These are phyloP conservation scores for Leccinum fuscescens DNA, from an alignment of 1,284 basidiomycete species.

Conservation along the genomic window DNA sequence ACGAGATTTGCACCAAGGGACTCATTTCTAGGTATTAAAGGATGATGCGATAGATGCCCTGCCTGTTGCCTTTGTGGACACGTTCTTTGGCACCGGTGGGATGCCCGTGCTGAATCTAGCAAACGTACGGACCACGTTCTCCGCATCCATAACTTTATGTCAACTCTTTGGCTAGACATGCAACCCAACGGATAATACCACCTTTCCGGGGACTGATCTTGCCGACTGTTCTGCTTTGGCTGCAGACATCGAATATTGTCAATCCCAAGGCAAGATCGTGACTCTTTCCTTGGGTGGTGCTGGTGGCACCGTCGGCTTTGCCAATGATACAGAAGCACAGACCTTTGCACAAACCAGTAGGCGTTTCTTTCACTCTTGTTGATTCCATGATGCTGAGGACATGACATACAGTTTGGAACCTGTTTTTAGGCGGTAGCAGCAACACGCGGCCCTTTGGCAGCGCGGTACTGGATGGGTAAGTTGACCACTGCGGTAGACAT, in stretches of 20 bases:
- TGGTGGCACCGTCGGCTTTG: constrained; percentile 53
- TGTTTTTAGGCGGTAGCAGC: constrained; percentile 55
- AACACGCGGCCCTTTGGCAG: constrained; percentile 57
- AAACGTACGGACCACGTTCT: constrained; percentile 42
- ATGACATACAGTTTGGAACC: constrained; percentile 48
- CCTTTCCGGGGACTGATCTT: constrained; percentile 56
- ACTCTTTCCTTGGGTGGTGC: constrained; percentile 66
- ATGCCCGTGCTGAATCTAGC: constrained; percentile 61
- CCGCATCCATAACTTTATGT: not conserved
- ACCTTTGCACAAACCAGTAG: constrained; percentile 49
- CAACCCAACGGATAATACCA: constrained; percentile 41
- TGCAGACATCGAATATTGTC: constrained; percentile 58
- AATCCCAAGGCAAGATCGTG: constrained; percentile 63
- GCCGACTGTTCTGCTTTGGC: constrained; percentile 44
- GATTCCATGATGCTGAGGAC: constrained; percentile 3
- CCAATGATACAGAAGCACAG: constrained; percentile 49
- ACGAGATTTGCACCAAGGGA: constrained; percentile 25
- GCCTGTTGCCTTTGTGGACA: constrained; percentile 59
- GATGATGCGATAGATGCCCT: constrained; percentile 38
- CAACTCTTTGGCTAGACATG: constrained; percentile 34
- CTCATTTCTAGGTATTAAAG: constrained; percentile 44
- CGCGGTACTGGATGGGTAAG: constrained; percentile 64
- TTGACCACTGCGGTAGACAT: not conserved
- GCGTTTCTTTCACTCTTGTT: not conserved
- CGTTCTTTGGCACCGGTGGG: constrained; percentile 55